Conservation (phyloP, 108 stramenopile species). For the Craspedostauros australis region DNA sequence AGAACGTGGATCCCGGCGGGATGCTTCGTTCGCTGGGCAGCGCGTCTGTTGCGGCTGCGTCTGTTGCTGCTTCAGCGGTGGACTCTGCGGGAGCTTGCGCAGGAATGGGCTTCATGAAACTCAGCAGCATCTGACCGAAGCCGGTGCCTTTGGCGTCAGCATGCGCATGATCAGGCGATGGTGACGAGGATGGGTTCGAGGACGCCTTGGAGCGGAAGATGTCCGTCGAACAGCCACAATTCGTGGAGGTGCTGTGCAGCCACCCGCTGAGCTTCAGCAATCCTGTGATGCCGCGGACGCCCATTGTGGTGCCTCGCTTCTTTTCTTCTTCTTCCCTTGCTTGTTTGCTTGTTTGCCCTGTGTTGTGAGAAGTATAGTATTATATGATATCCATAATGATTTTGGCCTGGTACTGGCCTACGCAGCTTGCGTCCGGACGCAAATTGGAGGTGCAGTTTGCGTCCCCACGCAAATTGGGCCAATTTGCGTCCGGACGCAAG, state of each 20-base stretch:
- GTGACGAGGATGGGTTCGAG: neutral
- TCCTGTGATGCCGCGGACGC: constrained; percentile 24
- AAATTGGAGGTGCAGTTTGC: neutral
- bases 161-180: neutral
- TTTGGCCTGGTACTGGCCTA: neutral
- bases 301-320: constrained; percentile 23
- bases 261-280: constrained; percentile 22
- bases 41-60: no score
- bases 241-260: constrained; percentile 1
- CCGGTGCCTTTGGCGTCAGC: constrained; percentile 12
- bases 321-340: neutral
- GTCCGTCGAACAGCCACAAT: neutral
- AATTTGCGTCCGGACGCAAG: neutral
- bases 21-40: no score
- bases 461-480: neutral
- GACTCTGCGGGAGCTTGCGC: no score
- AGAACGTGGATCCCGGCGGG: constrained; percentile 28
- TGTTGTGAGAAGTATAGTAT: neutral
- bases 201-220: neutral
- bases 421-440: neutral
- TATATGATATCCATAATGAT: neutral
- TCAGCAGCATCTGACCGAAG: constrained; percentile 15
- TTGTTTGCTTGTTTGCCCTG: neutral
- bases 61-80: no score
- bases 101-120: neutral